These are phyloP conservation scores for Erodium moschatum DNA, from an alignment of 441 rosid species.

Conservation along the genomic window DNA sequence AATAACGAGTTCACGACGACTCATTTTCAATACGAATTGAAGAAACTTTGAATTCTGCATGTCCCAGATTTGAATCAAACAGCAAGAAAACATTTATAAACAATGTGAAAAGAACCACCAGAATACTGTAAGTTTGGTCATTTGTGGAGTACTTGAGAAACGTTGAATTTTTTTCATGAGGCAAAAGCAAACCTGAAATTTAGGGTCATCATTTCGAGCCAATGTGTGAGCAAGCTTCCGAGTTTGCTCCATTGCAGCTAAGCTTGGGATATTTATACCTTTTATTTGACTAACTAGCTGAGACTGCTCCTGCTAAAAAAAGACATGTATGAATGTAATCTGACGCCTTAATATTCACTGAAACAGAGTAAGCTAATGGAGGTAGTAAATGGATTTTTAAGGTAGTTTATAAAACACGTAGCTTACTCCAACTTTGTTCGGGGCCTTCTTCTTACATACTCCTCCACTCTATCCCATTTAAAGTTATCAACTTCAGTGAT, in stretches of 20 bases:
- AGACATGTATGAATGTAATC: neutral
- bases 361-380: neutral
- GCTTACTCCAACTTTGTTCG: too few relatives aligned
- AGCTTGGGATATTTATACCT: slow-evolving; percentile 44
- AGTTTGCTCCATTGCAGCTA: slow-evolving; percentile 95
- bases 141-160: slow-evolving; percentile 9
- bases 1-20: slow-evolving; percentile 92
- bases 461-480: too few relatives aligned
- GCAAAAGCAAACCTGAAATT: slow-evolving; percentile 69
- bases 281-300: slow-evolving; percentile 63
- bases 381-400: neutral
- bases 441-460: too few relatives aligned
- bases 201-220: slow-evolving; percentile 78
- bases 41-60: slow-evolving; percentile 94
- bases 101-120: slow-evolving; percentile 1
- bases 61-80: slow-evolving; percentile 18
- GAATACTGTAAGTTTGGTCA: neutral
- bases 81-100: neutral
- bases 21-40: slow-evolving; percentile 96
- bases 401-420: neutral
- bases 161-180: neutral
- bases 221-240: slow-evolving; percentile 87
- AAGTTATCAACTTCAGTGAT: too few relatives aligned
- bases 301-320: slow-evolving; percentile 45
- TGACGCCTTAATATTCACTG: too few relatives aligned